Conservation (phyloP, 2,329 filamentous ascomycete species). For the Clonostachys rosea region DNA sequence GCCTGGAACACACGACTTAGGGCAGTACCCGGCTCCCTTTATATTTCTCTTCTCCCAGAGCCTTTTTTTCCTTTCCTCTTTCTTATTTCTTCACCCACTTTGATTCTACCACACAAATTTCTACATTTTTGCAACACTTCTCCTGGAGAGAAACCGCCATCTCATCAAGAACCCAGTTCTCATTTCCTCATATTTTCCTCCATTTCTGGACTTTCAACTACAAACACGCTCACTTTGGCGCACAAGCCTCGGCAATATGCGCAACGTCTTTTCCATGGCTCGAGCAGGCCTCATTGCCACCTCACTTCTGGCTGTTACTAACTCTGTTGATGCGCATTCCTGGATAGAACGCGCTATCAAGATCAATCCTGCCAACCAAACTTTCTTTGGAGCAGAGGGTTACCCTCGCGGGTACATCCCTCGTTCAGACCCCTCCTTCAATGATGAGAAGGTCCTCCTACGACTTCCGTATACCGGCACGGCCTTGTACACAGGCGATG, state of each 20-base stretch:
- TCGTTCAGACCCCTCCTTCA: slow-evolving; percentile 50
- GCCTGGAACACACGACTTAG: neutral
- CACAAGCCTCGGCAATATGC: neutral
- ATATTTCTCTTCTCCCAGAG: slow-evolving; percentile 1
- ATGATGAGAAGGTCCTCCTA: slow-evolving; percentile 36
- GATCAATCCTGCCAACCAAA: slow-evolving; percentile 68
- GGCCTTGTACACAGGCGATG: slow-evolving; percentile 56
- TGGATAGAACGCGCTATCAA: slow-evolving; percentile 78
- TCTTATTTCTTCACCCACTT: slow-evolving; percentile 4
- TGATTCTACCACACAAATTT: neutral
- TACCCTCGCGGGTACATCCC: slow-evolving; percentile 69
- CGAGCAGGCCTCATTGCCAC: slow-evolving; percentile 12
- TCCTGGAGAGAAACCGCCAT: slow-evolving; percentile 1
- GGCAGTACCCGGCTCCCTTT: slow-evolving; percentile 7
- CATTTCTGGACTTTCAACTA: neutral
- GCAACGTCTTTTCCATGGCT: slow-evolving; percentile 1
- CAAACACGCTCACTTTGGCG: neutral
- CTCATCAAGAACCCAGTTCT: neutral
- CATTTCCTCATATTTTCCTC: neutral
- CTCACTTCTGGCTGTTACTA: slow-evolving; percentile 21
- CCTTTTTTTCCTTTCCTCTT: slow-evolving; percentile 7
- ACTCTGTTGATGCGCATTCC: slow-evolving; percentile 53
- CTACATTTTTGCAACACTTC: neutral
- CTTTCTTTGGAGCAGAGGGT: slow-evolving; percentile 41
- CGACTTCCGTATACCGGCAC: slow-evolving; percentile 60